These are phyloP conservation scores for Myxozyma geophila DNA, from an alignment of 805 yeast genomes.

Conservation along the genomic window DNA sequence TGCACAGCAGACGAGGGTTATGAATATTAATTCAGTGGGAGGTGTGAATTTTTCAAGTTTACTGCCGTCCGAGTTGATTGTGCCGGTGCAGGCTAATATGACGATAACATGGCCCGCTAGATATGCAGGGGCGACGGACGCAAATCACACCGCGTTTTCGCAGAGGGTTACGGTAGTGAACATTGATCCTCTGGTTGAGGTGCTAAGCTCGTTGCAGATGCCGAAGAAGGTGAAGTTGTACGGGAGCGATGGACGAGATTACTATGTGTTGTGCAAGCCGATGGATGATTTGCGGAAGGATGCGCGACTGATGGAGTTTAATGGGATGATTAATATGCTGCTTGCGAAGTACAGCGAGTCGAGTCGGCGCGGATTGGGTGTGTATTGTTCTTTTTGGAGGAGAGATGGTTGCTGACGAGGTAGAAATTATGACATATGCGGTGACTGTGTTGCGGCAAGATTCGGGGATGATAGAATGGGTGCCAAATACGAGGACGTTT, in stretches of 20 bases:
- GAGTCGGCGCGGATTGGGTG: slow-evolving; percentile 63
- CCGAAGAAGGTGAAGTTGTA: slow-evolving; percentile 76
- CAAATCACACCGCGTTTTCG: slow-evolving; percentile 52
- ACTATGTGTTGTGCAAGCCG: slow-evolving; percentile 79
- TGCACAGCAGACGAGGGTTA: background rate
- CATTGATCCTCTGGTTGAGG: slow-evolving; percentile 58
- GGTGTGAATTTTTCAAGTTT: background rate
- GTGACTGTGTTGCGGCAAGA: slow-evolving; percentile 86
- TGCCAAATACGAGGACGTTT: slow-evolving; percentile 72
- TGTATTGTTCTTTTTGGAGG: background rate
- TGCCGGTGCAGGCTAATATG: slow-evolving; percentile 51
- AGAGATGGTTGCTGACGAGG: background rate
- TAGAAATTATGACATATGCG: slow-evolving; percentile 73
- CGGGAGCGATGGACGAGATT: slow-evolving; percentile 78
- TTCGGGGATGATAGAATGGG: slow-evolving; percentile 91
- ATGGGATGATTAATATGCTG: slow-evolving; percentile 80
- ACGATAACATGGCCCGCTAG: slow-evolving; percentile 65
- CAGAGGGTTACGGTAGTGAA: slow-evolving; percentile 29
- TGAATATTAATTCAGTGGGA: slow-evolving; percentile 8
- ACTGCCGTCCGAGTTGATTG: slow-evolving; percentile 17
- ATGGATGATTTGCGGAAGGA: slow-evolving; percentile 94
- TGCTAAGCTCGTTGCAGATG: slow-evolving; percentile 81
- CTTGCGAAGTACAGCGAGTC: slow-evolving; percentile 71
- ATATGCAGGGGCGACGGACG: slow-evolving; percentile 50
- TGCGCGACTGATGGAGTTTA: slow-evolving; percentile 90